Evolutionary conservation across 768 basidiomycete genomes (phyloP).

Genomic region (Amanita rubescens): DNA sequence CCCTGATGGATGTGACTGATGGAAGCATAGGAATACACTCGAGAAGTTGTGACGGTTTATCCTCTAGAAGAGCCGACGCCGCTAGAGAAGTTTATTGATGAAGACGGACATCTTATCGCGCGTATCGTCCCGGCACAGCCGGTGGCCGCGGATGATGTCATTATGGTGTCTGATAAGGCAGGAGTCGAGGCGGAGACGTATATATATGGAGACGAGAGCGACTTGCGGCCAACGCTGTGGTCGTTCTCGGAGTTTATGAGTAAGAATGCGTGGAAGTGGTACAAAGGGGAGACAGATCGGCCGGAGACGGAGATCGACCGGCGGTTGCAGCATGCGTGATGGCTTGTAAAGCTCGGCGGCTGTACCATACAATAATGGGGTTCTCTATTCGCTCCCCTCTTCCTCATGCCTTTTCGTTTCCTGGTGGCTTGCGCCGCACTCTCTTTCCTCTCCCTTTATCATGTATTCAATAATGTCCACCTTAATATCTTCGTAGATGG

Average conservation of each 20-base stretch:
- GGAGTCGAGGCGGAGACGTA: slow-evolving; percentile 62
- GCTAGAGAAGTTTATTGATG: slow-evolving; percentile 14
- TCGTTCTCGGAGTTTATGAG: slow-evolving; percentile 73
- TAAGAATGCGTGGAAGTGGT: slow-evolving; percentile 76
- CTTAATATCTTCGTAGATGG: neutral
- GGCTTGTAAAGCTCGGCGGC: neutral
- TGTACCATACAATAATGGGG: neutral
- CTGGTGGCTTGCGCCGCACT: slow-evolving; percentile 1
- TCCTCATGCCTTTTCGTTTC: slow-evolving; percentile 11
- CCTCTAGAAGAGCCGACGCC: slow-evolving; percentile 40
- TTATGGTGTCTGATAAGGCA: neutral
- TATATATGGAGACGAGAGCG: slow-evolving; percentile 44
- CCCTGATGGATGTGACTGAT: neutral
- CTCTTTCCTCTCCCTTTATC: neutral
- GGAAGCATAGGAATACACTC: slow-evolving; percentile 59
- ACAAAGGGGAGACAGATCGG: slow-evolving; percentile 32
- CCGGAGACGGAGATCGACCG: slow-evolving; percentile 41
- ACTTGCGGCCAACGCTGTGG: slow-evolving; percentile 63
- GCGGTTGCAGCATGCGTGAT: slow-evolving; percentile 29
- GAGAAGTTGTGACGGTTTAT: slow-evolving; percentile 45
- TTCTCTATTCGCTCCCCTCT: slow-evolving; percentile 10
- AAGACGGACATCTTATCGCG: slow-evolving; percentile 21
- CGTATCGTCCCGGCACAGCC: slow-evolving; percentile 37
- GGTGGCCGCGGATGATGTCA: slow-evolving; percentile 26
- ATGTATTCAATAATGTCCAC: neutral